phyloP scores from a whole-genome alignment of 495 filamentous ascomycete genomes.

The Talaromyces trachyspermus region DNA sequence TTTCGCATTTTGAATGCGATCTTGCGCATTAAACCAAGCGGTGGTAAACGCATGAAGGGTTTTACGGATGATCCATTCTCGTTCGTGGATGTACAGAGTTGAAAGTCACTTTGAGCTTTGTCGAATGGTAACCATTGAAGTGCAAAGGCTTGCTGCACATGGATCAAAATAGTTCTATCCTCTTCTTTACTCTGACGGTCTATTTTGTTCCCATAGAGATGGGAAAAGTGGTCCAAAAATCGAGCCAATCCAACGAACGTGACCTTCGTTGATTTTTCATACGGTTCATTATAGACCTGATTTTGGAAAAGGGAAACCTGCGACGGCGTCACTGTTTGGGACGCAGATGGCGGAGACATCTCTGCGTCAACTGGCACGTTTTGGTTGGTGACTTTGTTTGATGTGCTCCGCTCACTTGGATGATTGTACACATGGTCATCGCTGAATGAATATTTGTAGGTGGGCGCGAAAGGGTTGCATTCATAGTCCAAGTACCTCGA shows the following conservation, averaged over 20 bases:
- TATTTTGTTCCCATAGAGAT: conserved; percentile 20
- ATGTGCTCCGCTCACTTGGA: background rate
- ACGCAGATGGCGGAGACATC: too few relatives aligned
- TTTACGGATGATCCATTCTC: background rate
- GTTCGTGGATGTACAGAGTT: background rate
- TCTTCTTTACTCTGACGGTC: conserved; percentile 5
- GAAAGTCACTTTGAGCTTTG: background rate
- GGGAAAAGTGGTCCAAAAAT: conserved; percentile 23
- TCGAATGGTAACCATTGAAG: conserved; percentile 15
- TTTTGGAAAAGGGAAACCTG: conserved; percentile 8
- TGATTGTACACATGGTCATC: background rate
- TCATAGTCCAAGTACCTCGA: conserved; percentile 18
- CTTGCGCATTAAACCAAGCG: background rate
- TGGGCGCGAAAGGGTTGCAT: conserved; percentile 14
- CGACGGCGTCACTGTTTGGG: conserved; percentile 10
- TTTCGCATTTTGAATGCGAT: background rate
- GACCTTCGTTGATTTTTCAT: background rate
- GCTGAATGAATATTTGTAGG: background rate
- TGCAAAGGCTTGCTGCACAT: conserved; percentile 14
- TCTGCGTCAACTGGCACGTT: background rate
- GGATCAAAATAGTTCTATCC: conserved; percentile 15
- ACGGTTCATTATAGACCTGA: background rate
- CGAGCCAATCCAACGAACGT: conserved; percentile 15
- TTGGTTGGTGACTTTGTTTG: background rate
- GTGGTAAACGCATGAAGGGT: background rate